Conservation (phyloP, 805 yeast genomes). For the Teunomyces kruisii region DNA sequence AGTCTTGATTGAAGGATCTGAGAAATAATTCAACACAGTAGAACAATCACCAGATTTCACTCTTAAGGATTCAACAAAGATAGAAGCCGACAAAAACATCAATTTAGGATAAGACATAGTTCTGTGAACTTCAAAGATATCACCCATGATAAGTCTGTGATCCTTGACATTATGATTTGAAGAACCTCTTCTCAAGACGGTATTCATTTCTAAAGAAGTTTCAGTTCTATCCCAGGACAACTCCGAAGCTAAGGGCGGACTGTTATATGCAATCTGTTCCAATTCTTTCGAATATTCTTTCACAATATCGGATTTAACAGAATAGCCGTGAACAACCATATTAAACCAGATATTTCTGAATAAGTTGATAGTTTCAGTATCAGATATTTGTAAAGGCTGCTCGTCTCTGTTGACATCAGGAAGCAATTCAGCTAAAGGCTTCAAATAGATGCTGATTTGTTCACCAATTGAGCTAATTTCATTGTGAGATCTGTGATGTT, state of each 20-base stretch:
- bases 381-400: slow-evolving; percentile 41
- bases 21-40: slow-evolving; percentile 70
- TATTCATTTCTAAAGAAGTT: slow-evolving; percentile 87
- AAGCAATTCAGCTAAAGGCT: slow-evolving; percentile 72
- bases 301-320: slow-evolving; percentile 56
- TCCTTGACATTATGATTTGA: slow-evolving; percentile 76
- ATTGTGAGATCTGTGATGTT: slow-evolving; percentile 75
- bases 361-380: slow-evolving; percentile 52
- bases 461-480: slow-evolving; percentile 71
- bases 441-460: slow-evolving; percentile 61
- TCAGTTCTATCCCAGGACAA: slow-evolving; percentile 66
- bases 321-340: slow-evolving; percentile 86
- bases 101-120: slow-evolving; percentile 68
- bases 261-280: slow-evolving; percentile 72
- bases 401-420: slow-evolving; percentile 52
- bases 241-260: slow-evolving; percentile 40
- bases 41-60: slow-evolving; percentile 81
- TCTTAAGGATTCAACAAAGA: slow-evolving; percentile 75
- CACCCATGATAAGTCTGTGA: slow-evolving; percentile 63
- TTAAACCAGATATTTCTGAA: slow-evolving; percentile 95
- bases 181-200: slow-evolving; percentile 86
- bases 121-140: slow-evolving; percentile 50
- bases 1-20: slow-evolving; percentile 77
- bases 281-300: slow-evolving; percentile 49
- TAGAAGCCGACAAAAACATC: slow-evolving; percentile 83